Evolutionary conservation across 805 yeast species (phyloP).

Genomic region (Sungouiozyma intestinalis): DNA sequence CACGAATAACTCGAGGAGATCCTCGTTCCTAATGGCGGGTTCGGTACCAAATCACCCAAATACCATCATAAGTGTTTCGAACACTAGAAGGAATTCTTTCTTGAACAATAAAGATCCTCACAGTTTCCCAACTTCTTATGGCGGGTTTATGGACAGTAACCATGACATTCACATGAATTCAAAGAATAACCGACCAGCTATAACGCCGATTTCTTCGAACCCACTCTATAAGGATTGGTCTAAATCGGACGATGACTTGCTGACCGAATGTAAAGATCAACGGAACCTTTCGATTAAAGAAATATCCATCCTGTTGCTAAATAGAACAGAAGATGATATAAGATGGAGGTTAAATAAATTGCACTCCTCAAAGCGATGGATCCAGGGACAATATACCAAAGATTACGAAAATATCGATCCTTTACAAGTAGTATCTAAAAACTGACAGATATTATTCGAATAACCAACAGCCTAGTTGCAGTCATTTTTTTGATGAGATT

Average conservation of each 20-base stretch:
- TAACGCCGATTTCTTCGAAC: no score
- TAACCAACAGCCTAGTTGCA: no score
- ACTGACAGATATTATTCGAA: no score
- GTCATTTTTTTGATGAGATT: no score
- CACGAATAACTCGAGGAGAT: slow-evolving; percentile 2
- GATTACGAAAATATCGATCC: slow-evolving; percentile 12
- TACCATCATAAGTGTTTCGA: slow-evolving; percentile 14
- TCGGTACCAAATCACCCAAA: slow-evolving; percentile 1
- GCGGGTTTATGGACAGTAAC: neutral
- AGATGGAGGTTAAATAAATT: slow-evolving; percentile 38
- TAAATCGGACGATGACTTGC: slow-evolving; percentile 59
- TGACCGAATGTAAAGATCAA: slow-evolving; percentile 39
- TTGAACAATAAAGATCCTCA: slow-evolving; percentile 5
- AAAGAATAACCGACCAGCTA: no score
- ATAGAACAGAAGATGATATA: slow-evolving; percentile 64
- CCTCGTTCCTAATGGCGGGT: neutral
- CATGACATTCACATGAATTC: slow-evolving; percentile 1
- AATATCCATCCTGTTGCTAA: slow-evolving; percentile 59
- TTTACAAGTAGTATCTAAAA: neutral
- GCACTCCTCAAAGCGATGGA: neutral
- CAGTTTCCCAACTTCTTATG: neutral
- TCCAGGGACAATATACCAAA: neutral
- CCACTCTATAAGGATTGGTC: slow-evolving; percentile 31
- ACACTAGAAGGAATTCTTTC: slow-evolving; percentile 25
- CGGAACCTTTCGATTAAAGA: slow-evolving; percentile 63